Percentiles rank a stretch among this genome's conserved stretches.
phyloP scores from a whole-genome alignment of 108 stramenopile species.

The Pseudonitzschia delicatissima region DNA sequence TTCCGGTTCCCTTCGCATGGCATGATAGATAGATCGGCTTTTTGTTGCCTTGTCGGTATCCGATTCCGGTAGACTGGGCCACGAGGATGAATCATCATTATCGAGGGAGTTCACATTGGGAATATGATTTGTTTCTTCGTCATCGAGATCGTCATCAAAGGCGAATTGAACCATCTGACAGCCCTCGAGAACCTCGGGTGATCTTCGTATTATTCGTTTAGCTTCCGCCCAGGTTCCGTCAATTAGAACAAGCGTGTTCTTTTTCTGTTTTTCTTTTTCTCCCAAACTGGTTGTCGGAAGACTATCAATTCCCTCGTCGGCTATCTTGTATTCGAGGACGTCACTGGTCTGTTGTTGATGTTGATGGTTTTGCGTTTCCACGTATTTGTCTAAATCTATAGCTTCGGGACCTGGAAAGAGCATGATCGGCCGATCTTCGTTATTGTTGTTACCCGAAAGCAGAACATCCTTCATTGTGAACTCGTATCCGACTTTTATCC shows the following conservation, averaged over 20 bases:
- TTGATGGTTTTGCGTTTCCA: neutral
- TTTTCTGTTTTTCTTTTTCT: neutral
- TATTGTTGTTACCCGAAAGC: conserved; percentile 1
- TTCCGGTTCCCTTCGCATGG: conserved; percentile 53
- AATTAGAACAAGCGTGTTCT: conserved; percentile 13
- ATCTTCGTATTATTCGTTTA: conserved; percentile 47
- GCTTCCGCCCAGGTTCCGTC: conserved; percentile 71
- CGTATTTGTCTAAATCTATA: conserved; percentile 37
- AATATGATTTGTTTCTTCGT: neutral
- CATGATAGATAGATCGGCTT: conserved; percentile 39
- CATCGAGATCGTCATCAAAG: conserved; percentile 8
- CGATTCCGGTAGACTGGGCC: neutral
- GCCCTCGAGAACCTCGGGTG: conserved; percentile 35
- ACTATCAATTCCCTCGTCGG: neutral
- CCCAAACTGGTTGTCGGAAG: neutral
- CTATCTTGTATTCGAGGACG: neutral
- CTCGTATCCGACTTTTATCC: conserved; percentile 36
- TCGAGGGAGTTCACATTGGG: neutral
- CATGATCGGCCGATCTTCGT: conserved; percentile 23
- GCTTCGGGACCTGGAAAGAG: conserved; percentile 55
- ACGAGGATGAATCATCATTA: neutral
- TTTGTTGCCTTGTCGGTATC: neutral
- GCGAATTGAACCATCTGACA: conserved; percentile 45
- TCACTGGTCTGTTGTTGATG: neutral
- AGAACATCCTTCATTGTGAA: conserved; percentile 24